Conservation (phyloP, 495 filamentous ascomycete species). For the Cetradonia linearis region DNA sequence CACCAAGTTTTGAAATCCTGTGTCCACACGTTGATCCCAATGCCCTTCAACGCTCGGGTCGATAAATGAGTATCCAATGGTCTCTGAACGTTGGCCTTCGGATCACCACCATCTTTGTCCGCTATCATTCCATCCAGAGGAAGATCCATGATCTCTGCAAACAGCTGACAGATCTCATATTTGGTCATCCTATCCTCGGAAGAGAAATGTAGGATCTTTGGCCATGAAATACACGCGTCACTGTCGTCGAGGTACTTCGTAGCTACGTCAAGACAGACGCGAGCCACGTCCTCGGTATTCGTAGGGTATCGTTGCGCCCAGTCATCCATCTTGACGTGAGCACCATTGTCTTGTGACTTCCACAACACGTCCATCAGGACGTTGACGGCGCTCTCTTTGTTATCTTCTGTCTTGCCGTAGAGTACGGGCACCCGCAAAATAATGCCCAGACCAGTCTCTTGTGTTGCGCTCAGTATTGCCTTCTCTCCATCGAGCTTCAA, state of each 20-base stretch:
- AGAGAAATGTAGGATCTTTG: conserved; percentile 73
- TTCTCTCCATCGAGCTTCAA: conserved; percentile 78
- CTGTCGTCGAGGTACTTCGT: conserved; percentile 48
- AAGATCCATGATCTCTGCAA: conserved; percentile 73
- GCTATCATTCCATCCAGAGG: conserved; percentile 58
- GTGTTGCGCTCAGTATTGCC: conserved; percentile 54
- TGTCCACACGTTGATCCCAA: conserved; percentile 68
- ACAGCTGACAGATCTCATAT: conserved; percentile 75
- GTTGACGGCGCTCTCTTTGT: conserved; percentile 76
- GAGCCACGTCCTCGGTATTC: conserved; percentile 76
- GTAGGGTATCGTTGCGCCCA: conserved; percentile 83
- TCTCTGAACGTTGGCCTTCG: conserved; percentile 60
- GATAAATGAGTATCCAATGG: conserved; percentile 88
- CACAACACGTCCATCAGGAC: conserved; percentile 62
- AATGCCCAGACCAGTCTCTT: conserved; percentile 45
- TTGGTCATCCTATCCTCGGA: conserved; percentile 83
- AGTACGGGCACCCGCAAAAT: conserved; percentile 81
- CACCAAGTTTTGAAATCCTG: conserved; percentile 78
- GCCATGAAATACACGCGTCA: conserved; percentile 40
- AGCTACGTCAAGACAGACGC: conserved; percentile 63
- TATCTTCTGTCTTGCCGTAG: conserved; percentile 58
- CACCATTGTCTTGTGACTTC: conserved; percentile 51
- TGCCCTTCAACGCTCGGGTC: conserved; percentile 59
- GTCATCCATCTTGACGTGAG: conserved; percentile 71
- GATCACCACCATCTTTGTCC: conserved; percentile 68